Percentiles rank a stretch among this genome's conserved stretches.
Conservation (phyloP, 768 basidiomycete species). For the Tremella mesenterica region DNA sequence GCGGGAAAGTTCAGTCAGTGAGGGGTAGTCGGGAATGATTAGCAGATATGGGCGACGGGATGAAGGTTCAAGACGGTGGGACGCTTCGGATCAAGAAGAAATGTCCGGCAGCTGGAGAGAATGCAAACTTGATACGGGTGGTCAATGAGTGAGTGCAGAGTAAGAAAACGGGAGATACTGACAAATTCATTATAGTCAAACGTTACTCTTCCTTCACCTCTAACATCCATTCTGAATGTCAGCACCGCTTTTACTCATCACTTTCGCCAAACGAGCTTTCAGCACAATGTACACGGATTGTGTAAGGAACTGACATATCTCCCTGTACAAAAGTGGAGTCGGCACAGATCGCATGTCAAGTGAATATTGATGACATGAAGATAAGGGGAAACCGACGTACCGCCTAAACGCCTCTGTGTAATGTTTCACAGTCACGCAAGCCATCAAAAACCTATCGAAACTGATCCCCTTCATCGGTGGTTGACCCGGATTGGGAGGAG, state of each 20-base stretch:
- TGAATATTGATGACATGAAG: neutral
- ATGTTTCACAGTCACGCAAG: slow-evolving; percentile 45
- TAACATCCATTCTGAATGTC: slow-evolving; percentile 24
- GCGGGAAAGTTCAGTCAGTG: neutral
- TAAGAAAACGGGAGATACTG: slow-evolving; percentile 9
- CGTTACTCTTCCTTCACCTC: slow-evolving; percentile 32
- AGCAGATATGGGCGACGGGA: no score
- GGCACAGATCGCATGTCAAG: neutral
- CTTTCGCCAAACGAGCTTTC: neutral
- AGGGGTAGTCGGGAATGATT: no score
- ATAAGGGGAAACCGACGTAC: slow-evolving; percentile 15
- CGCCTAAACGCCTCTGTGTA: slow-evolving; percentile 43
- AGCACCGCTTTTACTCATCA: no score
- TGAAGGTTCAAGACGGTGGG: no score
- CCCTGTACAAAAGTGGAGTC: no score
- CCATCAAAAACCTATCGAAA: slow-evolving; percentile 45
- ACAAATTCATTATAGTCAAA: slow-evolving; percentile 43
- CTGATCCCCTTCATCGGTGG: slow-evolving; percentile 27
- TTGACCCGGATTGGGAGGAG: slow-evolving; percentile 21
- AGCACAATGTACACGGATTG: no score
- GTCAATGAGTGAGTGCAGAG: neutral
- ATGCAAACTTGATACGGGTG: no score
- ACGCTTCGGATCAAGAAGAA: no score
- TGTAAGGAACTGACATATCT: neutral
- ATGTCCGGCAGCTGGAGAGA: no score